These are phyloP conservation scores for Symbiodinium natans DNA, from an alignment of 73 alveolate species.

Conservation along the genomic window DNA sequence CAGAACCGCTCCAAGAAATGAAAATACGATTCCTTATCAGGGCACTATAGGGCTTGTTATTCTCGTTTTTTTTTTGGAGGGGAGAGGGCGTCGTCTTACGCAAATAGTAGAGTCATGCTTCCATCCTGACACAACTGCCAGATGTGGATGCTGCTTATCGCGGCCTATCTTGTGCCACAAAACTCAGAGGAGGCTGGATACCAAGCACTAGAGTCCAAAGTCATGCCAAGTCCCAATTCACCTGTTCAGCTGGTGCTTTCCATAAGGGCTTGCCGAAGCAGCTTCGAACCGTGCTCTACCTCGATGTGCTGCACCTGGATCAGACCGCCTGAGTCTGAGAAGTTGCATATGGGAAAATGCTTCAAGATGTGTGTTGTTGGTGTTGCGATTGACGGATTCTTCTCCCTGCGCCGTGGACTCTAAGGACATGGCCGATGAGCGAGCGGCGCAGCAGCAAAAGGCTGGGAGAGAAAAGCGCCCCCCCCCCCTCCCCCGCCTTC, in stretches of 20 bases:
- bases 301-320: constrained; percentile 67
- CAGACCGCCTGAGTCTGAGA: constrained; percentile 12
- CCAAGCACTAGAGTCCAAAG: too few relatives aligned
- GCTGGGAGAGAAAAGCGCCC: neutral
- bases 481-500: too few relatives aligned
- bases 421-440: constrained; percentile 58
- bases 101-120: too few relatives aligned
- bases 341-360: too few relatives aligned
- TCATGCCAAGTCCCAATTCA: too few relatives aligned
- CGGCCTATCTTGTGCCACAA: constrained; percentile 56
- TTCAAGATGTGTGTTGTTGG: neutral
- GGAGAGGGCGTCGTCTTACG: too few relatives aligned
- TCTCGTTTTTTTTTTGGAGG: too few relatives aligned
- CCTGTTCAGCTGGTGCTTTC: too few relatives aligned
- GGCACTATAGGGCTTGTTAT: too few relatives aligned
- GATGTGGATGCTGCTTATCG: constrained; percentile 89
- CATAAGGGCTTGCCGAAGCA: constrained; percentile 76
- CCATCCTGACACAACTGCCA: too few relatives aligned
- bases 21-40: too few relatives aligned
- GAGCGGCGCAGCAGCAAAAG: constrained; percentile 41
- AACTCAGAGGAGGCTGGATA: constrained; percentile 34
- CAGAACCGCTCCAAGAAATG: too few relatives aligned
- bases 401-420: neutral
- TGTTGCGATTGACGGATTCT: neutral
- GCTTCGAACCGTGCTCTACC: constrained; percentile 63